Base-by-base conservation (phyloP, 139 green algal genomes). In the Desmodesmus armatus region DNA sequence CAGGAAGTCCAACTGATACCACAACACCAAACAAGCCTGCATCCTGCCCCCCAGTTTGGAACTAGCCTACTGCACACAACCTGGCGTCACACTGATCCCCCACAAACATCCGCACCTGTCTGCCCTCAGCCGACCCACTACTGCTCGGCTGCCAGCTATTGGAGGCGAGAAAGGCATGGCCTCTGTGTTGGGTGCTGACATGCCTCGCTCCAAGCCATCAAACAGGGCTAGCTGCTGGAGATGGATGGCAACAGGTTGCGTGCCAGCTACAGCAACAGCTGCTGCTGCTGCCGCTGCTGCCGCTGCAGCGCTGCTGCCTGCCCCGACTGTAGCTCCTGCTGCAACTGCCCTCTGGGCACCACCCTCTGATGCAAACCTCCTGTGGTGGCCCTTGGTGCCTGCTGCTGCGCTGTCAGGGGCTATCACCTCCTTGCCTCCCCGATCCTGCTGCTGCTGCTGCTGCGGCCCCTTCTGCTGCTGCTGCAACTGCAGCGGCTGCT, bases 111-210 rank as follows among this genome's bases (percentile, higher is more conserved):
- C 37, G 60, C 33, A 39, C 1, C 41, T 27, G 15, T 78, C 70
- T 17, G 37, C 19, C 40, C 31, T 0, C 41, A 55, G 70, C 70
- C 35, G 39, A 25, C 27, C 78, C 29, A 75, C 40, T 7, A n/a
- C n/a, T n/a, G n/a, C n/a, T n/a, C n/a, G n/a, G n/a, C n/a, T n/a
- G n/a, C n/a, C n/a, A n/a, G n/a, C n/a, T n/a, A n/a, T n/a, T n/a
- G n/a, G n/a, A n/a, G n/a, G n/a, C n/a, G n/a, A n/a, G n/a, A n/a
- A n/a, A n/a, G n/a, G n/a, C n/a, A n/a, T n/a, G n/a, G n/a, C n/a
- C n/a, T n/a, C 78, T 37, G 78, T n/a, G 29, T 84, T 74, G 23
- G 78, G 78, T 39, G 65, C 58, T 29, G 60, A 84, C 78, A 84
- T 67, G n/a, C 79, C 79, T 15, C 44, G 79, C 63, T 85, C 41